These are phyloP conservation scores for Metschnikowia continentalis DNA, from an alignment of 805 yeast species.

Conservation along the genomic window DNA sequence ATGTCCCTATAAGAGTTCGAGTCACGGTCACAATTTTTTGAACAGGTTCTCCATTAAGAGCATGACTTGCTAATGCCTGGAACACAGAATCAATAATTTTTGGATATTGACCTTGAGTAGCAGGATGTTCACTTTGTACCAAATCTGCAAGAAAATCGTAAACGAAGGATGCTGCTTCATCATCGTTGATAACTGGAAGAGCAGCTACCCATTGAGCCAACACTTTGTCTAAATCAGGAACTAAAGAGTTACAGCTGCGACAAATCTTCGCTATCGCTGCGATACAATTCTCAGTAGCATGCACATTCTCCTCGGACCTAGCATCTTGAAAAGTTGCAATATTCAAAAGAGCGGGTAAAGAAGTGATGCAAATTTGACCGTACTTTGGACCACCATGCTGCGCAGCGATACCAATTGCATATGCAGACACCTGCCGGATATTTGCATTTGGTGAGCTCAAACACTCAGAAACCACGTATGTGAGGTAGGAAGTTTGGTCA, in stretches of 20 bases:
- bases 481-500: conserved; percentile 60
- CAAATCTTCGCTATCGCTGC: conserved; percentile 82
- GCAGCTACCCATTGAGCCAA: conserved; percentile 74
- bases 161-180: conserved; percentile 82
- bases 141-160: conserved; percentile 72
- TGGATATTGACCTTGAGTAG: conserved; percentile 53
- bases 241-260: conserved; percentile 52
- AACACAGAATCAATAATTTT: conserved; percentile 64
- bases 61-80: conserved; percentile 65
- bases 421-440: conserved; percentile 83
- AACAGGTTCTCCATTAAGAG: conserved; percentile 70
- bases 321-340: conserved; percentile 76
- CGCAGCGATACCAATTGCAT: conserved; percentile 81
- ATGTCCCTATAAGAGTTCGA: conserved; percentile 55
- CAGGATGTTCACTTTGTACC: conserved; percentile 59
- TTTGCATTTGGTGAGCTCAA: conserved; percentile 63
- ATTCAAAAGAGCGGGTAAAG: conserved; percentile 72
- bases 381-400: conserved; percentile 68
- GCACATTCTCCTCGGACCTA: conserved; percentile 75
- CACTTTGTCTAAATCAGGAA: conserved; percentile 61
- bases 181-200: conserved; percentile 79
- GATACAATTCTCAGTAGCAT: conserved; percentile 83
- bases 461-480: conserved; percentile 60
- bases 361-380: conserved; percentile 58
- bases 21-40: conserved; percentile 57